Base-by-base conservation (phyloP, 768 basidiomycete genomes). In the Agaricus sinodeliciosus region DNA sequence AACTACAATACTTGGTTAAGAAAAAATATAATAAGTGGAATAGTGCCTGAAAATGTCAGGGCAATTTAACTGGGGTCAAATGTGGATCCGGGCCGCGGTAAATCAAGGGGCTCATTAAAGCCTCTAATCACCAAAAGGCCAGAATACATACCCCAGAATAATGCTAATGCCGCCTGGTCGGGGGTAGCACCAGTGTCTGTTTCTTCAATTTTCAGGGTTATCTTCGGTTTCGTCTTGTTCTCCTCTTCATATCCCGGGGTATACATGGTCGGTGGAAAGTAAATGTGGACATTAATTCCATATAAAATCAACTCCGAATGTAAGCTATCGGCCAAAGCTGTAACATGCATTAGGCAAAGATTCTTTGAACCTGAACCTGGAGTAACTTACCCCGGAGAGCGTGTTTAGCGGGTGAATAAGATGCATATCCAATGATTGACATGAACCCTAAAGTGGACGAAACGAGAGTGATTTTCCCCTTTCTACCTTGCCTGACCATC, bases 321-420 rank as follows among this genome's bases (percentile, higher is more conserved):
- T 12, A 96, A 74, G 0, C 85, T 77, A 54, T 96, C 94, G 12
- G 89, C 90, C 0, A 96, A 79, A 12, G 87, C 91, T 93, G 61
- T 3, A 51, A 37, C 48, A 43, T 42, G 15, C 45, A 31, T 26
- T 22, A 46, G 37, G 7, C 8, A 39, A 15, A 4, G 6, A 11
- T 28, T 9, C 26, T 26, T 27, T 22, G n/a, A 37, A 45, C 40
- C 43, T 41, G 31, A 36, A 52, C 34, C 25, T 44, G 34, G 47
- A 48, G 25, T 27, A 15, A 56, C 69, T 40, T 58, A 91, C 92
- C 92, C 69, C 90, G 71, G 5, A 95, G 64, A 7, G 94, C 94
- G 59, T 88, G 86, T 63, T 95, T 95, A 9, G 82, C 85, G 0
- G 92, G 90, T 0, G 87, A 72, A 66, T 95, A 95, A 0, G 82